Percentiles rank a stretch among this genome's conserved stretches.
Evolutionary conservation across 768 basidiomycete genomes (phyloP).

Genomic region (Phlebiopsis flavidoalba): DNA sequence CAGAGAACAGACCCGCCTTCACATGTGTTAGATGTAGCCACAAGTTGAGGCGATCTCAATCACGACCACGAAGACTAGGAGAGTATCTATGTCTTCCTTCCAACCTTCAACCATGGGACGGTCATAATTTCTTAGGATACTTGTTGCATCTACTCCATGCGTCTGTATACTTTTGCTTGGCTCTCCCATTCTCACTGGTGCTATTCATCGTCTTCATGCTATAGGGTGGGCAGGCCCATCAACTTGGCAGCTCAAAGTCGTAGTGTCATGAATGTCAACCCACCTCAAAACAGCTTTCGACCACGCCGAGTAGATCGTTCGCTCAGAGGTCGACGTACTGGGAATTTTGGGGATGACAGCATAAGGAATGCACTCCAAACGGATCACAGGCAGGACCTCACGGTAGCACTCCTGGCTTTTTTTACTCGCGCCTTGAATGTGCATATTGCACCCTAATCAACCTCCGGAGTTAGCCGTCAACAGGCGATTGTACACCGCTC

Average conservation of each 20-base stretch:
- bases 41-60: background rate
- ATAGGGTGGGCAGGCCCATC: no score
- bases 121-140: conserved; percentile 7
- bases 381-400: background rate
- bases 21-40: background rate
- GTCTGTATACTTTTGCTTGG: background rate
- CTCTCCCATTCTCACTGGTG: background rate
- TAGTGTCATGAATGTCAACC: background rate
- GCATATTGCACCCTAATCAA: background rate
- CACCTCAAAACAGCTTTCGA: background rate
- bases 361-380: no score
- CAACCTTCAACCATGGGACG: conserved; percentile 11
- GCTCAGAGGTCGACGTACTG: no score
- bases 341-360: no score
- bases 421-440: background rate
- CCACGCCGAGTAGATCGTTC: background rate
- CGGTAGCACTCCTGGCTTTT: background rate
- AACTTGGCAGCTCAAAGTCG: background rate
- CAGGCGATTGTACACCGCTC: background rate
- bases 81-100: conserved; percentile 22
- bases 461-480: background rate
- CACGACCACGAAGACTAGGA: conserved; percentile 20
- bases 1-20: conserved; percentile 21
- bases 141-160: conserved; percentile 1
- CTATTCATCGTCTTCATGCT: background rate